Percentiles rank a stretch among this genome's conserved stretches.
Conservation (phyloP, 768 basidiomycete genomes). For the Serendipita indica region DNA sequence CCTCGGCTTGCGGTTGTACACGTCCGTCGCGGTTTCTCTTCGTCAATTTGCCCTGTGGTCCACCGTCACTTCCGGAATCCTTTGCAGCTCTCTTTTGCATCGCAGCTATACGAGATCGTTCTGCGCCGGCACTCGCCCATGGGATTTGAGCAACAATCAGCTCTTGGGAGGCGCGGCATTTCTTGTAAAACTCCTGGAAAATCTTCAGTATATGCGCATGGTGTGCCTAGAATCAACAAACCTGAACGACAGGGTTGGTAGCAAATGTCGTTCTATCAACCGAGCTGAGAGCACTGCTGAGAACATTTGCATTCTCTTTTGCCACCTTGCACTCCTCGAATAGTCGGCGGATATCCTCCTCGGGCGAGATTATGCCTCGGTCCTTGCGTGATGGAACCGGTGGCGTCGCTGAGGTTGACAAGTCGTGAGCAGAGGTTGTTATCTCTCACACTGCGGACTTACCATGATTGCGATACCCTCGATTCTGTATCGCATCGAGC, state of each 20-base stretch:
- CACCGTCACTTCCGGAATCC: slow-evolving; percentile 14
- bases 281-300: slow-evolving; percentile 54
- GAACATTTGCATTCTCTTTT: slow-evolving; percentile 59
- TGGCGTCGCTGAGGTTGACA: neutral
- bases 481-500: slow-evolving; percentile 15
- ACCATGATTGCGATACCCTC: neutral
- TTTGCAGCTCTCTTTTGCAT: slow-evolving; percentile 22
- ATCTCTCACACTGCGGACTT: neutral
- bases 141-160: slow-evolving; percentile 76
- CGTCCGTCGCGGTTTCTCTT: neutral
- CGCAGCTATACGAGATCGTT: slow-evolving; percentile 38
- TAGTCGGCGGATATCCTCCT: slow-evolving; percentile 72
- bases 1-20: neutral
- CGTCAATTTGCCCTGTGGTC: neutral
- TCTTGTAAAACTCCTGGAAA: slow-evolving; percentile 65
- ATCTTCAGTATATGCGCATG: neutral
- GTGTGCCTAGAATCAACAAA: slow-evolving; percentile 22
- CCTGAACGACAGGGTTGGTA: slow-evolving; percentile 49
- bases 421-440: neutral
- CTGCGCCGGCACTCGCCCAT: slow-evolving; percentile 77
- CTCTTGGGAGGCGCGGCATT: slow-evolving; percentile 71
- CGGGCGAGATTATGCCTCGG: slow-evolving; percentile 42
- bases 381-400: slow-evolving; percentile 10
- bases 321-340: slow-evolving; percentile 79
- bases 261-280: slow-evolving; percentile 58